phyloP scores from a whole-genome alignment of 1,284 basidiomycete genomes.

The Rugosomyces carneus region DNA sequence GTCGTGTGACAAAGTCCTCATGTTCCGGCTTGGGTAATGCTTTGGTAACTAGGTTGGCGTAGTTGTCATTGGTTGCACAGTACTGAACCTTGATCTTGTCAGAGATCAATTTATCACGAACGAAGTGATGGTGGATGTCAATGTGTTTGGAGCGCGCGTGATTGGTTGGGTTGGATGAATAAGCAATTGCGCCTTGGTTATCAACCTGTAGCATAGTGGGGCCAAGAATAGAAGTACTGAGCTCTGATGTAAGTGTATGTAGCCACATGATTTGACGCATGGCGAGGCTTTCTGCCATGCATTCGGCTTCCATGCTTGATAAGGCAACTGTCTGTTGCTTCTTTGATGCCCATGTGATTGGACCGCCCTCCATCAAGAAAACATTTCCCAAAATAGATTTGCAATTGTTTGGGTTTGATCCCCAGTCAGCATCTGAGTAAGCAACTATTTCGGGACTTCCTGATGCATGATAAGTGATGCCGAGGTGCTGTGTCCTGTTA shows the following conservation, averaged over 20 bases:
- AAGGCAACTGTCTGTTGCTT: too few species aligned
- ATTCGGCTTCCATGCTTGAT: slow-evolving; percentile 9
- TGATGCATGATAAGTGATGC: slow-evolving; percentile 1
- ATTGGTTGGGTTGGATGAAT: background rate
- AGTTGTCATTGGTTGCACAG: too few species aligned
- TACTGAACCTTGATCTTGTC: too few species aligned
- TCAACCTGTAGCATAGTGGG: too few species aligned
- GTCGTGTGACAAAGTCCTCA: too few species aligned
- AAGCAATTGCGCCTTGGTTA: too few species aligned
- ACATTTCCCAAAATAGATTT: slow-evolving; percentile 6
- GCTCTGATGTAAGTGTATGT: background rate
- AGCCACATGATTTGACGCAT: slow-evolving; percentile 10
- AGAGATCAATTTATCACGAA: too few species aligned
- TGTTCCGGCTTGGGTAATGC: too few species aligned
- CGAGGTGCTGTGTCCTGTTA: slow-evolving; percentile 2
- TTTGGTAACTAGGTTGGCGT: too few species aligned
- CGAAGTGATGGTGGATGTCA: too few species aligned
- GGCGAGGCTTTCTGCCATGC: slow-evolving; percentile 11
- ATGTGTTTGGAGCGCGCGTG: too few species aligned
- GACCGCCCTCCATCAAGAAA: slow-evolving; percentile 3
- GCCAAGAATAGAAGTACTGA: too few species aligned
- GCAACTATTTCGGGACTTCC: background rate
- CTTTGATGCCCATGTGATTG: slow-evolving; percentile 6
- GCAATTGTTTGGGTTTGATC: background rate
- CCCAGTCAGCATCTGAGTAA: slow-evolving; percentile 7